Evolutionary conservation across 768 basidiomycete species (phyloP), one percentile per base, ranked within the genome.

Genomic region (Lyophyllum shimeji): DNA sequence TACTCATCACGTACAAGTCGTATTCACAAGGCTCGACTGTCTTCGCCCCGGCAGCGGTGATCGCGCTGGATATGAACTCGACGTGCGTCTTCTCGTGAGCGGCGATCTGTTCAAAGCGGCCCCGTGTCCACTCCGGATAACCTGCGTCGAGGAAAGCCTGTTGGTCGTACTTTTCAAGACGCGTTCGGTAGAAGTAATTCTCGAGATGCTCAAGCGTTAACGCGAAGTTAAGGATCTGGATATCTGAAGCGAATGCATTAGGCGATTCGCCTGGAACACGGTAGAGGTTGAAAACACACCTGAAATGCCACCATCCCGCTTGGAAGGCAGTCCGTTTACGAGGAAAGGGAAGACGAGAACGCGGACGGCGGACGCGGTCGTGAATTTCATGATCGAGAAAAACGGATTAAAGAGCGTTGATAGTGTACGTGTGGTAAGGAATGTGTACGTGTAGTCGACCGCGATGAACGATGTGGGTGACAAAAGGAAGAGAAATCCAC

Each of bases 11-110:
- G 46, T 56, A 84, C 83, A 89, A 86, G 42, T 62, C 62, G 68
- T 90, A 90, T n/a, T 74, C 67, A 73, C 88, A 90, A 2, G 82
- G 71, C 62, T 77, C 53, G 12, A 79, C 73, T 8, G 81, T 77
- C 27, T 63, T 56, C 1, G 56, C 66, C 0, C 71, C 73, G 5
- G 73, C 67, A 24, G 69, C 71, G 0, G 79, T 77, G 7, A 80
- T 69, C 25, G 74, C 74, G 3, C 79, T 82, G 8, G 71, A 65
- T 46, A 89, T 72, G 64, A 82, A 76, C 7, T 73, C 63, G 56
- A 84, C 82, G 33, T 87, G 85, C 2, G 71, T 66, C 24, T 44
- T 53, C 64, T 83, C 81, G 62, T 85, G 82, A 24, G 69, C 62
- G 27, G 69, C 66, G 53, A 87, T 79, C 68, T 86, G 77, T 21